These are phyloP conservation scores for Cyclotella baltica DNA, from an alignment of 108 stramenopile genomes.

Conservation along the genomic window DNA sequence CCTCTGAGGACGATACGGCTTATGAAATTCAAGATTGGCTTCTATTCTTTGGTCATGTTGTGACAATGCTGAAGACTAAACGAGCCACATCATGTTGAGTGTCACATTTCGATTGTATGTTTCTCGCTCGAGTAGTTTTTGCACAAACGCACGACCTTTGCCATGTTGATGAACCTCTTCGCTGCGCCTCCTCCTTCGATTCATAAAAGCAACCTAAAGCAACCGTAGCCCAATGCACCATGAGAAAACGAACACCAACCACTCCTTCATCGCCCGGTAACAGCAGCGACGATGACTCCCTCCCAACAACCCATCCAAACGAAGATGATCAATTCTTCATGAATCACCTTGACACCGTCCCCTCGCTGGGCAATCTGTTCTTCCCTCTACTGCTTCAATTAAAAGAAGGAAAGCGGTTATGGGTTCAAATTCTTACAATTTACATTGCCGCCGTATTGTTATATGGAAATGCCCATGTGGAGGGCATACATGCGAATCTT, in stretches of 20 bases:
- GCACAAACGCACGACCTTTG: no score
- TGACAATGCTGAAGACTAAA: no score
- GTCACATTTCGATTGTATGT: no score
- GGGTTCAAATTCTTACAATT: slow-evolving; percentile 50
- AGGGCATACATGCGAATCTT: slow-evolving; percentile 30
- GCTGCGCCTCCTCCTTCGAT: no score
- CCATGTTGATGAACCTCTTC: no score
- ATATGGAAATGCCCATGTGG: slow-evolving; percentile 46
- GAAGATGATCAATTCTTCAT: neutral
- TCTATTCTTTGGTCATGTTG: no score
- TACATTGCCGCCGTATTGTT: slow-evolving; percentile 35
- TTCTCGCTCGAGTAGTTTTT: no score
- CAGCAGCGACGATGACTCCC: slow-evolving; percentile 6
- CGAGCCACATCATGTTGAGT: no score
- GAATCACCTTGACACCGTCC: neutral
- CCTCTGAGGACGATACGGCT: no score
- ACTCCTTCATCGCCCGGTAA: neutral
- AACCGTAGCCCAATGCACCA: neutral
- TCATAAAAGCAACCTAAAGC: no score
- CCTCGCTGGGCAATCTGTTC: neutral
- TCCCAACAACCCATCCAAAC: neutral
- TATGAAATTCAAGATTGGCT: no score
- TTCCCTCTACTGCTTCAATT: neutral
- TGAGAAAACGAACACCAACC: neutral
- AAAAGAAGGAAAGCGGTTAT: slow-evolving; percentile 36